phyloP scores from a whole-genome alignment of 2,329 filamentous ascomycete genomes.

The Fusarium sp. region DNA sequence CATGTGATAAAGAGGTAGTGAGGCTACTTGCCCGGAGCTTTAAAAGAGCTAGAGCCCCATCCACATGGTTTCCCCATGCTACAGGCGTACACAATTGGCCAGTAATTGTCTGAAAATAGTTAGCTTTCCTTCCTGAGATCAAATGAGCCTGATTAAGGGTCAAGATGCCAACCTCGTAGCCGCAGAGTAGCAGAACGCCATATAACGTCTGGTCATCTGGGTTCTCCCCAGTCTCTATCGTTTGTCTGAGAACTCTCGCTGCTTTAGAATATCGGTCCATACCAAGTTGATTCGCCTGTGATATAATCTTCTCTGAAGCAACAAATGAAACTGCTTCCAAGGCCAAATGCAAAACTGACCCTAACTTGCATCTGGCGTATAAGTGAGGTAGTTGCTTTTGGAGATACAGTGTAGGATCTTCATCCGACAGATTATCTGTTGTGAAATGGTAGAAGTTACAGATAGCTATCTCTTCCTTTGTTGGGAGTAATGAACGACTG shows the following conservation, averaged over 20 bases:
- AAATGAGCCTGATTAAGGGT: background rate
- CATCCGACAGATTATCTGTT: background rate
- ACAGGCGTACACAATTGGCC: background rate
- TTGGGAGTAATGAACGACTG: background rate
- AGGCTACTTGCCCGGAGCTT: background rate
- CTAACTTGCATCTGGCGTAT: background rate
- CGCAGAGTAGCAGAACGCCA: background rate
- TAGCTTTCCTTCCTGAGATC: background rate
- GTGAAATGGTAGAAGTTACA: constrained; percentile 3
- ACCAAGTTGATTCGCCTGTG: background rate
- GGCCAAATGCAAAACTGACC: background rate
- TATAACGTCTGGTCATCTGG: background rate
- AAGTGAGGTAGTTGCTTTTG: background rate
- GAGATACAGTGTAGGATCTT: background rate
- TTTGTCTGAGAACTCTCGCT: background rate
- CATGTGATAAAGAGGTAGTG: background rate
- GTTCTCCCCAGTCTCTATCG: too few species aligned
- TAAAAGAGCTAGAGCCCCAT: background rate
- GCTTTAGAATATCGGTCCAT: background rate
- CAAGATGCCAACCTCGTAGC: background rate
- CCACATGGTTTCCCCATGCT: background rate
- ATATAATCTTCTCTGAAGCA: background rate
- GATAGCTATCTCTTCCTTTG: background rate
- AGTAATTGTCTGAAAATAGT: background rate
- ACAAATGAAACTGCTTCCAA: background rate